These are phyloP conservation scores for Pythium insidiosum DNA, from an alignment of 352 stramenopile species.

Conservation along the genomic window DNA sequence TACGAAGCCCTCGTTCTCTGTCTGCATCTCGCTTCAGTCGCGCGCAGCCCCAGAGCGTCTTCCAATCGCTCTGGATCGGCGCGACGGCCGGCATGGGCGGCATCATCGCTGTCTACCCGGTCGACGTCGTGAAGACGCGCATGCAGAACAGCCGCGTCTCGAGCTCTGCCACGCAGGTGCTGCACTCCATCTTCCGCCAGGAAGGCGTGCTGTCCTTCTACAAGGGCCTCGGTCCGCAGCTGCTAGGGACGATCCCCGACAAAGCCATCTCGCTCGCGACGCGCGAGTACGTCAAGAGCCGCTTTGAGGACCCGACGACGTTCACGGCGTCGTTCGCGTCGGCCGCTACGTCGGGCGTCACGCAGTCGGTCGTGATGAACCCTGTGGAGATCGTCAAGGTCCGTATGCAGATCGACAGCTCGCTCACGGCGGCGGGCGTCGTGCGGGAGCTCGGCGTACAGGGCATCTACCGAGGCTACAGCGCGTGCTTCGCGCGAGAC, in stretches of 20 bases:
- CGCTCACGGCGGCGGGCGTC: constrained; percentile 37
- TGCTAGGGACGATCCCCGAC: constrained; percentile 68
- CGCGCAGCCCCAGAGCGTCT: constrained; percentile 35
- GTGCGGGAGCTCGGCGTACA: constrained; percentile 52
- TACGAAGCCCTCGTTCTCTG: too few species aligned
- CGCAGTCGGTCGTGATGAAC: constrained; percentile 79
- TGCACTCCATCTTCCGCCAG: constrained; percentile 49
- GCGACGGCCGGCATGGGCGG: constrained; percentile 71
- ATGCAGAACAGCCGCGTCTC: constrained; percentile 70
- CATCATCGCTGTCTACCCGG: constrained; percentile 75
- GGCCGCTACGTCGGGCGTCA: constrained; percentile 54
- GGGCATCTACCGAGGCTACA: constrained; percentile 69
- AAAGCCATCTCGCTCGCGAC: constrained; percentile 76
- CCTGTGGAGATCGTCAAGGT: constrained; percentile 80
- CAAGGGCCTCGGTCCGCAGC: constrained; percentile 66
- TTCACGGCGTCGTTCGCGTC: constrained; percentile 67
- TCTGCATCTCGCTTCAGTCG: neutral
- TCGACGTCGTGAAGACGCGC: constrained; percentile 81
- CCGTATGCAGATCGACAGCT: constrained; percentile 77
- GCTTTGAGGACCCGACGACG: constrained; percentile 61
- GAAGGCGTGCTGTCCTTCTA: constrained; percentile 68
- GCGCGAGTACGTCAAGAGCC: constrained; percentile 69
- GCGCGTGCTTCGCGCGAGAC: constrained; percentile 57
- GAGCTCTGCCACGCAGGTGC: constrained; percentile 40
- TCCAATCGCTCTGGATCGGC: constrained; percentile 78